phyloP scores from a whole-genome alignment of 164 flowering plant species.

The Tetracentron sinense region DNA sequence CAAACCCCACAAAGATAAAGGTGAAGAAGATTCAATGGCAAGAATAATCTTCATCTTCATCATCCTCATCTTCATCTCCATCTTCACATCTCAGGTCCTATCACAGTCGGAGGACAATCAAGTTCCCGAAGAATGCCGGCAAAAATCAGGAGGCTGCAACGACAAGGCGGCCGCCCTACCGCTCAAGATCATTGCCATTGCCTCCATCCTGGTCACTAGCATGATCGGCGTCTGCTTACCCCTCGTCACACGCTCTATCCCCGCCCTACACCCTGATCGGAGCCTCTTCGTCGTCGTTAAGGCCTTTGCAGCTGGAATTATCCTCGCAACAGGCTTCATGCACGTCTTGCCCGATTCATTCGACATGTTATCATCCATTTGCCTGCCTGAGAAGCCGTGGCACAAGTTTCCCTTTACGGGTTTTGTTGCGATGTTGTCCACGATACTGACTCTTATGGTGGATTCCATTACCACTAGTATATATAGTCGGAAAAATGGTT shows the following conservation, averaged over 20 bases:
- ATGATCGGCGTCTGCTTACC: slow-evolving; percentile 28
- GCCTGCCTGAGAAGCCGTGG: slow-evolving; percentile 31
- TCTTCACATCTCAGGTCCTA: slow-evolving; percentile 1
- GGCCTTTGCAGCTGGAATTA: slow-evolving; percentile 32
- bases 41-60: background rate
- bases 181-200: slow-evolving; percentile 28
- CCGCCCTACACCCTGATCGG: slow-evolving; percentile 22
- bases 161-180: slow-evolving; percentile 15
- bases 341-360: slow-evolving; percentile 34
- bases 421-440: slow-evolving; percentile 29
- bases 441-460: slow-evolving; percentile 28
- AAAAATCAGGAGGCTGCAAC: slow-evolving; percentile 11
- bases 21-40: background rate
- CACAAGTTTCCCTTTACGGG: slow-evolving; percentile 32
- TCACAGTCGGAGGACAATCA: background rate
- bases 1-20: too few relatives aligned
- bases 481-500: slow-evolving; percentile 9
- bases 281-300: slow-evolving; percentile 22
- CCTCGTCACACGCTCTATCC: slow-evolving; percentile 14
- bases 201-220: slow-evolving; percentile 22
- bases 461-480: slow-evolving; percentile 32
- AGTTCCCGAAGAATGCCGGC: slow-evolving; percentile 15
- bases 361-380: slow-evolving; percentile 20
- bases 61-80: slow-evolving; percentile 5
- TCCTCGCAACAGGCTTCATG: slow-evolving; percentile 31